Percentiles rank a stretch among this genome's conserved stretches.
phyloP scores from a whole-genome alignment of 345 rosid genomes.

The Gossypium arboreum region DNA sequence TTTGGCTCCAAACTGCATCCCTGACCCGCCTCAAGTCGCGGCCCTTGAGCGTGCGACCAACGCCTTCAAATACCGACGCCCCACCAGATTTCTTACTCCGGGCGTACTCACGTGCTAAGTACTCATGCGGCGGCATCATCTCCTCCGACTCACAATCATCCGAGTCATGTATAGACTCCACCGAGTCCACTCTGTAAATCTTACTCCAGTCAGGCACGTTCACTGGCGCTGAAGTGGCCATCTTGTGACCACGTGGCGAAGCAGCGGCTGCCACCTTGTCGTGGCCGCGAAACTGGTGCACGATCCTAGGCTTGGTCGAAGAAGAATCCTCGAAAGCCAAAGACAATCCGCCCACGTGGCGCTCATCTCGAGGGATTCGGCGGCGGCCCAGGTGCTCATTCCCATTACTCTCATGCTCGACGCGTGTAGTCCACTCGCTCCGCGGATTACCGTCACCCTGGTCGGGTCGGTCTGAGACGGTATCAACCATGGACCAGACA shows the following conservation, averaged over 20 bases:
- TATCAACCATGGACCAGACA: conserved; percentile 65
- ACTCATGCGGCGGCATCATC: conserved; percentile 96
- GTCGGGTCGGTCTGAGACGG: conserved; percentile 24
- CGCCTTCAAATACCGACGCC: conserved; percentile 78
- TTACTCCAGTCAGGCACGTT: conserved; percentile 95
- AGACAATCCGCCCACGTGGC: conserved; percentile 61
- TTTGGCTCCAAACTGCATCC: conserved; percentile 92
- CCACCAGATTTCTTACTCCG: conserved; percentile 42
- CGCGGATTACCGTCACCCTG: conserved; percentile 1
- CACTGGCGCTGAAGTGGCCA: conserved; percentile 83
- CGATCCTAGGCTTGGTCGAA: conserved; percentile 50
- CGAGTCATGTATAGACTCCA: conserved; percentile 68
- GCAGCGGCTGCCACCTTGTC: conserved; percentile 29
- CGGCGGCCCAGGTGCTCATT: conserved; percentile 8
- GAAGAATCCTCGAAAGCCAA: conserved; percentile 58
- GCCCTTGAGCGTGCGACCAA: conserved; percentile 88
- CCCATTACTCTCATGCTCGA: conserved; percentile 23
- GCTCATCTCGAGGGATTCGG: conserved; percentile 15
- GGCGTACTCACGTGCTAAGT: conserved; percentile 61
- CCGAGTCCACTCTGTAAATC: conserved; percentile 72
- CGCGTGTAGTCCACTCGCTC: conserved; percentile 44
- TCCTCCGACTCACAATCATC: conserved; percentile 59
- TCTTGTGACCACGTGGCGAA: conserved; percentile 35
- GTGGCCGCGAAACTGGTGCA: conserved; percentile 63
- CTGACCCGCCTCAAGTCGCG: conserved; percentile 89